A percentile compares a stretch with the other conserved stretches of the same genome.
phyloP scores from a whole-genome alignment of 2,329 filamentous ascomycete genomes.

The Phoma herbarum region DNA sequence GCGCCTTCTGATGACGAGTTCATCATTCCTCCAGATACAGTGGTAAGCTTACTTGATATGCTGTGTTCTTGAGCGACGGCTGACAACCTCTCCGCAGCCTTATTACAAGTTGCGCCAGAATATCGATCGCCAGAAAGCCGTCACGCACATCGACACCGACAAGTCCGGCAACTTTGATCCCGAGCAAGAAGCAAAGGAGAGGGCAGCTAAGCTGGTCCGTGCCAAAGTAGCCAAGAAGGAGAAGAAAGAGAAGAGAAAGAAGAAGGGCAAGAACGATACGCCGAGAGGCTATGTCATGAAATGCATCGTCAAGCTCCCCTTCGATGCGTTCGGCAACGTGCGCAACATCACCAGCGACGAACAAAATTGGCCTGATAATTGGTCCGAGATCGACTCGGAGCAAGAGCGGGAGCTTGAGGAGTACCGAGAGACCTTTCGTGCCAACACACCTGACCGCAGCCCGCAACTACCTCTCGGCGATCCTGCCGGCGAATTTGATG shows the following conservation, averaged over 20 bases:
- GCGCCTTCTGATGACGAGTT: conserved; percentile 21
- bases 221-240: conserved; percentile 29
- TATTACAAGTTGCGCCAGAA: conserved; percentile 37
- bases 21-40: conserved; percentile 24
- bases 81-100: conserved; percentile 13
- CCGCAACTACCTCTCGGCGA: conserved; percentile 35
- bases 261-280: conserved; percentile 18
- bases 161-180: conserved; percentile 51
- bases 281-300: conserved; percentile 23
- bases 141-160: conserved; percentile 50
- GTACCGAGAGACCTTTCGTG: conserved; percentile 15
- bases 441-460: conserved; percentile 21
- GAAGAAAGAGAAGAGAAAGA: conserved; percentile 16
- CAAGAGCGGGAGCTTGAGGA: conserved; percentile 22
- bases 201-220: conserved; percentile 12
- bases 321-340: conserved; percentile 29
- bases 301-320: conserved; percentile 29
- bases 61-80: accelerated
- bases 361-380: conserved; percentile 41
- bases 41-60: conserved; percentile 17
- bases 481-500: conserved; percentile 32
- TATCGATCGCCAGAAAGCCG: conserved; percentile 29
- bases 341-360: conserved; percentile 36
- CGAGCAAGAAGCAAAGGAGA: conserved; percentile 22
- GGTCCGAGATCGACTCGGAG: conserved; percentile 34